Base-by-base conservation (phyloP, 306 rosid genomes). In the Lotus japonicus region DNA sequence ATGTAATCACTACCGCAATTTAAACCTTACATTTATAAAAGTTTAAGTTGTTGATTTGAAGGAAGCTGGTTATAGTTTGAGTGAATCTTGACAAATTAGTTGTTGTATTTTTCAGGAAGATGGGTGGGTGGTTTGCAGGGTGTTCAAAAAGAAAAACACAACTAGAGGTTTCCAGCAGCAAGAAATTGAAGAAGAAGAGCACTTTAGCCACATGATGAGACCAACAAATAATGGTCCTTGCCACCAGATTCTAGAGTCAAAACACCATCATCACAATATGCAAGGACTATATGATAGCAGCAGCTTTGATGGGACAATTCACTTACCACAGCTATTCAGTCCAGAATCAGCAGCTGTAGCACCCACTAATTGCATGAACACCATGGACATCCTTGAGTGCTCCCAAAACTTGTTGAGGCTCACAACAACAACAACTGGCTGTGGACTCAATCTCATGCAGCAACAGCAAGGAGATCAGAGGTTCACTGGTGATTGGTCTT, bases 101-200 rank as follows among this genome's bases (percentile, higher is more conserved):
- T 14, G 7, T 10, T 11, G 0, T 11, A 4, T 0, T 21, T 9
- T 38, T 57, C 95, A 94, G 96, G 99, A 94, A 68, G 96, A 94
- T 60, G 99, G 97, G 4, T 94, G 99, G 99, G 99, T 90, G 23
- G 99, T 94, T 0, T 94, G 99, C 55, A 85, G 97, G 81, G 96
- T 90, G 13, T 90, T 94, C 95, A 90, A 88, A 67, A 94, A 94
- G 84, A 94, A 90, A 66, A 94, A 58, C 67, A 83, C 79, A 14
- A 84, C 10, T 3, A 53, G 92, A 85, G 82, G 86, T 0, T 92
- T 17, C 56, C 96, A 83, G 46, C 96, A 83, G 46, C 83, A 66
- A 50, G 94, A 84, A 64, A 63, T 77, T 56, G 81, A 70, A 58
- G 82, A 84, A 72, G 78, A 81, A 49, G 84, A 83, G 9, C 67